Evolutionary conservation across 805 yeast species (phyloP), one percentile per base, ranked within the genome.

Genomic region (Tetrapisispora pingtungensis): DNA sequence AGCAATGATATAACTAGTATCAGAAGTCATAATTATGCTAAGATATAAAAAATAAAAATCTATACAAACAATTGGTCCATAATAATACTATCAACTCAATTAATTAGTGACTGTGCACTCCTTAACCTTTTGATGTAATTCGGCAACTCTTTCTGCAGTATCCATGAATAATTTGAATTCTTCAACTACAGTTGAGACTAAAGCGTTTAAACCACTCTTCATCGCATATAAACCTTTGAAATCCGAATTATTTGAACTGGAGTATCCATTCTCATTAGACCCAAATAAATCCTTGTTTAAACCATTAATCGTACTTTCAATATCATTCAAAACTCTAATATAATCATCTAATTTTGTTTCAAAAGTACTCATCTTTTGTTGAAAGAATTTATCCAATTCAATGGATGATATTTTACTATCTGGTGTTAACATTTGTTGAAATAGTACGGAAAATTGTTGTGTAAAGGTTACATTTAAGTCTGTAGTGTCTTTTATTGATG

Each of bases 141-240:
- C 84, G 2, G 90, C 89, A 57, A 81, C 72, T 34, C 77, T 73
- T 58, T 82, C 84, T 40, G 89, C 81, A 36, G 81, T 69, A 59
- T 82, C 89, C 78, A 82, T 80, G 61, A 81, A 84, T 43, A 83
- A 65, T 36, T 69, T 69, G 57, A 80, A 83, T 61, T 83, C 90
- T 52, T 78, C 80, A 45, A 76, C 75, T 22, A 84, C 71, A 0
- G 85, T 79, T 40, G 73, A 72, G 14, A 81, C 75, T 24, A 82
- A 72, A 50, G 73, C 69, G 46, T 57, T 79, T 62, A 74, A 44
- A 13, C 66, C 66, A 4, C 58, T 55, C 42, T 59, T 62, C 42
- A 59, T 47, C 14, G 49, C 48, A n/a, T 49, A 49, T 19, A 52
- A 32, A 28, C 56, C 57, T 10, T 49, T 44, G n/a, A 51, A 49